Evolutionary conservation across 1,139 yeast genomes (phyloP).

Genomic region (Pneumocystis murina): DNA sequence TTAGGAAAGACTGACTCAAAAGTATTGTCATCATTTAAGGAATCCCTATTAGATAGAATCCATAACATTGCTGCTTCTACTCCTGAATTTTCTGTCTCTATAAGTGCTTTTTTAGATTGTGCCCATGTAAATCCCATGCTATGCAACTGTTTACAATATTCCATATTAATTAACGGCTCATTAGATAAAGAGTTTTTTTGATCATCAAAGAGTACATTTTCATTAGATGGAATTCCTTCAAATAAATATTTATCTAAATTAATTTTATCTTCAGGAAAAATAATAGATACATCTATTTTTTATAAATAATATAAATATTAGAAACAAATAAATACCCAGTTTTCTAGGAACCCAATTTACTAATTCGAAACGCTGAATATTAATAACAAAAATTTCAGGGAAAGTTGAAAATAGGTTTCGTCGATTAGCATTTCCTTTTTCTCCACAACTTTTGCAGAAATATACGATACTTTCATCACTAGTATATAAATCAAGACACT

Average conservation of each 20-base stretch:
- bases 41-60: conserved; percentile 81
- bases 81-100: conserved; percentile 49
- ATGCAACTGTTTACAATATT: conserved; percentile 33
- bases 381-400: conserved; percentile 58
- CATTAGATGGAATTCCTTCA: conserved; percentile 29
- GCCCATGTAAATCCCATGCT: conserved; percentile 81
- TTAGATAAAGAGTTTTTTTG: conserved; percentile 18
- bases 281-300: conserved; percentile 43
- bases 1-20: conserved; percentile 26
- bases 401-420: conserved; percentile 40
- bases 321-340: conserved; percentile 22
- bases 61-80: conserved; percentile 82
- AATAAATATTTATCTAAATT: conserved; percentile 28
- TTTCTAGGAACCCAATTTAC: conserved; percentile 87
- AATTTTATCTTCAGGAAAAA: conserved; percentile 36
- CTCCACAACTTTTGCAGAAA: conserved; percentile 47
- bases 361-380: conserved; percentile 65
- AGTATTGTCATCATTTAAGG: conserved; percentile 58
- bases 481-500: conserved; percentile 36
- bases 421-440: conserved; percentile 16
- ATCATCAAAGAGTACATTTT: conserved; percentile 29
- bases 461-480: conserved; percentile 48
- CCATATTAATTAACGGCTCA: conserved; percentile 46
- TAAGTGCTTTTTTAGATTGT: conserved; percentile 53
- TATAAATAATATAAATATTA: neutral